A percentile compares a stretch with the other conserved stretches of the same genome.
Evolutionary conservation across 495 filamentous ascomycete species (phyloP).

Genomic region (Aspergillus biplanus): DNA sequence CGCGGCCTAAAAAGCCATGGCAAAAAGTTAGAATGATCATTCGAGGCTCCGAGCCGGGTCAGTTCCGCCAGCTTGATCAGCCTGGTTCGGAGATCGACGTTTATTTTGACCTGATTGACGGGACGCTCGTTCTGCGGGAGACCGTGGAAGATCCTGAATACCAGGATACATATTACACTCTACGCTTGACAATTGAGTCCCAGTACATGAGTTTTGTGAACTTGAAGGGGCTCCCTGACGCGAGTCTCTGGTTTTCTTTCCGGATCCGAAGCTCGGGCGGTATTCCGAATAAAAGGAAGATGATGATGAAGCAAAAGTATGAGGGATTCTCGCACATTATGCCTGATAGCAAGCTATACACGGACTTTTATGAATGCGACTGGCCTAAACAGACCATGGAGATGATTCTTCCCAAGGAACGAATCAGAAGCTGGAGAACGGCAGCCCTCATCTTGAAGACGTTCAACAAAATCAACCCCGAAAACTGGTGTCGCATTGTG

Average conservation of each 20-base stretch:
- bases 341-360: constrained; percentile 26
- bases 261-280: constrained; percentile 21
- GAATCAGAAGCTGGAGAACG: constrained; percentile 34
- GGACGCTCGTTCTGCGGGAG: constrained; percentile 31
- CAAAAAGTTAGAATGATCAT: constrained; percentile 25
- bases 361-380: constrained; percentile 22
- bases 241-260: constrained; percentile 33
- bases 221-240: constrained; percentile 33
- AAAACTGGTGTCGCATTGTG: constrained; percentile 30
- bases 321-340: constrained; percentile 22
- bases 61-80: constrained; percentile 25
- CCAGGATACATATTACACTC: constrained; percentile 17
- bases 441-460: constrained; percentile 37
- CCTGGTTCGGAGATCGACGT: constrained; percentile 29
- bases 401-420: constrained; percentile 27
- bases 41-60: constrained; percentile 19
- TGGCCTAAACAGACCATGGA: constrained; percentile 27
- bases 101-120: constrained; percentile 30
- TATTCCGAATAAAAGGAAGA: constrained; percentile 18
- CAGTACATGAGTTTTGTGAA: constrained; percentile 31
- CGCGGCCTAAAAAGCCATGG: constrained; percentile 12
- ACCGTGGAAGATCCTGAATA: constrained; percentile 21
- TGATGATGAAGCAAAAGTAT: constrained; percentile 22
- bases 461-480: constrained; percentile 28
- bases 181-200: constrained; percentile 19